Evolutionary conservation across 495 filamentous ascomycete species (phyloP), one percentile per base, ranked within the genome.

Genomic region (Podospora australis): DNA sequence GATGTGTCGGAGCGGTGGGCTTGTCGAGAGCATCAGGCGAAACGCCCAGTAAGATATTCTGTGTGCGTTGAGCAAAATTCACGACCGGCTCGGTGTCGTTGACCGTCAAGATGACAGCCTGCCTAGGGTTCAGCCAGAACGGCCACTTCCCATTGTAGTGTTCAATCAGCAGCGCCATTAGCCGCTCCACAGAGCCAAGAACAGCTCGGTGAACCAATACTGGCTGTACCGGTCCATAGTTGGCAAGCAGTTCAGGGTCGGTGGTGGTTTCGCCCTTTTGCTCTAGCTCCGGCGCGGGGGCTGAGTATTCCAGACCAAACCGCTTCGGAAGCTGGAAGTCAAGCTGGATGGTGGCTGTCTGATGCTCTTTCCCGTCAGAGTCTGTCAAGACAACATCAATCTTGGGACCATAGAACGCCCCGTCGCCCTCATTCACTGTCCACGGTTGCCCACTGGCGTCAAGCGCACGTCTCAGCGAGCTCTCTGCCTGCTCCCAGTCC

Each of bases 371-470:
- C 4, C 88, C 88, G 53, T 90, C 80, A 14, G 82, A 80, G 53
- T 94, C 90, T 52, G 77, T 80, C 9, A 95, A 67, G 38, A 94
- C 83, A 35, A 95, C 84, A 57, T 96, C 90, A 53, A 96, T 95
- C 68, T 96, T 96, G 8, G 90, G 90, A 0, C 90, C 90, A 63
- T 95, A 96, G 59, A 96, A 96, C 5, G 90, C 90, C 22, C 90
- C 90, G 50, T 95, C 90, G 6, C 88, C 88, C 52, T 81, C 75
- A 52, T 86, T 90, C 43, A 90, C 26, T 0, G 73, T 73, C 86
- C 87, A 95, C 20, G 73, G 59, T 39, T 78, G 74, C 2, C 81
- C 80, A 20, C 78, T 86, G 8, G 67, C 72, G 43, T 84, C 72
- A 23, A 96, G 69, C 1, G 89, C 86, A 39, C 78, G 62, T 43